A percentile compares a stretch with the other conserved stretches of the same genome.
Evolutionary conservation across 192 early-diverging fungal genomes (phyloP).

Genomic region (Fimicolochytrium jonesii): DNA sequence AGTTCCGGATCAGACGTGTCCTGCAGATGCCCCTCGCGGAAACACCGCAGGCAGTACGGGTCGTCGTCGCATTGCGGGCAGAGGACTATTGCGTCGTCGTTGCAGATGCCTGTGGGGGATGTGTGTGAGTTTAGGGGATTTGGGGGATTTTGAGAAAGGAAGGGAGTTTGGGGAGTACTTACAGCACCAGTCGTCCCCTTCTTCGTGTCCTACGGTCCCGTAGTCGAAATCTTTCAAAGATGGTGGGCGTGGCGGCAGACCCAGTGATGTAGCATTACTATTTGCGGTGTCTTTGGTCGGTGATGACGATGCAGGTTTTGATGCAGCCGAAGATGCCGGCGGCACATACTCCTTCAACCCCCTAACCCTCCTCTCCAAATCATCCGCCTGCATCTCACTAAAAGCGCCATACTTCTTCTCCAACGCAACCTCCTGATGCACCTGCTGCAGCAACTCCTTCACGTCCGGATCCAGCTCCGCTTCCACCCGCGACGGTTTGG

Average conservation of each 20-base stretch:
- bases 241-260: conserved; percentile 6
- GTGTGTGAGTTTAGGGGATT: too few relatives aligned
- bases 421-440: conserved; percentile 22
- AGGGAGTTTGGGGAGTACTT: background rate
- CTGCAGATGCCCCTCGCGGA: conserved; percentile 47
- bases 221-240: conserved; percentile 9
- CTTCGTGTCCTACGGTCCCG: too few relatives aligned
- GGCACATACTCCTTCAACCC: conserved; percentile 16
- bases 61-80: conserved; percentile 62
- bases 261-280: background rate
- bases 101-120: conserved; percentile 55
- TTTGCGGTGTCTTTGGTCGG: background rate
- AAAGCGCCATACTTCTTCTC: conserved; percentile 21
- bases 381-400: too few relatives aligned
- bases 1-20: too few relatives aligned
- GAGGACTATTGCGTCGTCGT: conserved; percentile 55
- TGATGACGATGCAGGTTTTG: background rate
- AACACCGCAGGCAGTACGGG: conserved; percentile 52
- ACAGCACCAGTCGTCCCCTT: conserved; percentile 19
- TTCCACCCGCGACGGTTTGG: background rate
- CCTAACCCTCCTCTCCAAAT: conserved; percentile 17
- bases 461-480: conserved; percentile 19
- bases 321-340: too few relatives aligned
- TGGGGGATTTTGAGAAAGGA: too few relatives aligned
- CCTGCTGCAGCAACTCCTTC: conserved; percentile 9